Evolutionary conservation across 371 early-diverging fungal genomes (phyloP), one percentile per base, ranked within the genome.

Genomic region (Funneliformis caledonium): DNA sequence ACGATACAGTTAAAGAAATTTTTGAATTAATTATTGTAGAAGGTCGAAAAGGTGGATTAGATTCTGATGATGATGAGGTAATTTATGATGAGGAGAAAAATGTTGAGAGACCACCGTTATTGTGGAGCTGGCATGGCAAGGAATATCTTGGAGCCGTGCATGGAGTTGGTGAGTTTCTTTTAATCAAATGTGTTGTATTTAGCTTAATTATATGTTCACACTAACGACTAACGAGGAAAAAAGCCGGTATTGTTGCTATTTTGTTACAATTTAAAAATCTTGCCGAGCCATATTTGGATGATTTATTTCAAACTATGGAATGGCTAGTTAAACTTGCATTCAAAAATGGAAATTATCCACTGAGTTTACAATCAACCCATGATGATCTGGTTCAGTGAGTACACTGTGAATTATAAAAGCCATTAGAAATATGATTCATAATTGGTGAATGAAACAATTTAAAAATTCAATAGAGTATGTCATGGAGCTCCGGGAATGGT

Each of bases 401-500:
- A 64, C 33, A 12, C 31, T 33, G 1, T 31, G 4, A 14, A 64
- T 64, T 31, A 31, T 31, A 11, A 64, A 26, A 26, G 26, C 26
- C 19, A 6, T 56, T 5, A 56, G 19, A 19, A 56, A 16, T 56
- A 56, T 16, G 56, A 4, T 56, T 56, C 16, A 56, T 64, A 11
- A 31, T 31, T 64, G 14, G 9, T 26, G 22, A 31, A 19, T 4
- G 3, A 6, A 14, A 60, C 16, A 16, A 60, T 60, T 60, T 60
- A 2, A 31, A n/a, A 26, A 64, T 22, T 47, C 69, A 31, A 61
- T 69, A 67, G 65, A 69, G 26, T 78, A 33, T 78, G 79, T 16
- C 79, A 78, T 50, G 79, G 79, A 2, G 79, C 79, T 45, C 69
- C 79, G 7, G 79, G 79, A 48, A 78, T 78, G 0, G 64, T 37